A percentile compares a stretch with the other conserved stretches of the same genome.
phyloP scores from a whole-genome alignment of 2,329 filamentous ascomycete species.

The Verticillium longisporum region DNA sequence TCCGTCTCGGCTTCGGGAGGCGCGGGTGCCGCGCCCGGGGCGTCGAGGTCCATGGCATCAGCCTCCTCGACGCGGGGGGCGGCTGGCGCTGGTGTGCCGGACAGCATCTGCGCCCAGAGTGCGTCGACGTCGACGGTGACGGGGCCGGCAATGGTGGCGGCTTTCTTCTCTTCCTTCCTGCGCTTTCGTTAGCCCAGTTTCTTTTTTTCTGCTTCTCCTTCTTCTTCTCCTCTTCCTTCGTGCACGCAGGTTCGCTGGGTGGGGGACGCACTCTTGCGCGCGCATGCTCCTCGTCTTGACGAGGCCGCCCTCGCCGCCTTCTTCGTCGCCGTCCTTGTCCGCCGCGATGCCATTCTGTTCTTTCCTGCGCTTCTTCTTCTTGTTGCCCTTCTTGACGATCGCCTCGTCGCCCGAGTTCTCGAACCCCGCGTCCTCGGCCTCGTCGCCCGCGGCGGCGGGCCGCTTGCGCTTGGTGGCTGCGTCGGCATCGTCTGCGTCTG shows the following conservation, averaged over 20 bases:
- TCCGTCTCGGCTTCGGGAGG: constrained; percentile 11
- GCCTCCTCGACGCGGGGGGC: constrained; percentile 6
- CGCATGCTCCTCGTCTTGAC: constrained; percentile 69
- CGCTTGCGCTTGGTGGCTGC: constrained; percentile 26
- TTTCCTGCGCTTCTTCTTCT: constrained; percentile 42
- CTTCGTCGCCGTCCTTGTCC: constrained; percentile 46
- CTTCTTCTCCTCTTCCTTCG: too few relatives aligned
- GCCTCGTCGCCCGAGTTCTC: constrained; percentile 69
- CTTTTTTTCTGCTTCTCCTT: too few relatives aligned
- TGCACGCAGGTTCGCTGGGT: too few relatives aligned
- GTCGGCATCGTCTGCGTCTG: constrained; percentile 25
- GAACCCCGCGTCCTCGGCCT: constrained; percentile 41
- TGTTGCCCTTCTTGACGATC: constrained; percentile 57
- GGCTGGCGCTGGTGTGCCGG: constrained; percentile 23
- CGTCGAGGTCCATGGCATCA: constrained; percentile 6
- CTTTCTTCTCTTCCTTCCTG: constrained; percentile 52
- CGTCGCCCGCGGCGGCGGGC: constrained; percentile 14
- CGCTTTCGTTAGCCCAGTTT: too few relatives aligned
- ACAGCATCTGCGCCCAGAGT: constrained; percentile 61
- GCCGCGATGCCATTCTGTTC: constrained; percentile 22
- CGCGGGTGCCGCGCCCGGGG: neutral
- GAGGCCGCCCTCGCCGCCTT: constrained; percentile 53
- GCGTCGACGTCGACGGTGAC: constrained; percentile 67
- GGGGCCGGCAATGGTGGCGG: constrained; percentile 44
- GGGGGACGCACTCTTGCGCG: constrained; percentile 52